Evolutionary conservation across 176 grass and related monocot genomes (phyloP).

Genomic region (Pharus latifolius): DNA sequence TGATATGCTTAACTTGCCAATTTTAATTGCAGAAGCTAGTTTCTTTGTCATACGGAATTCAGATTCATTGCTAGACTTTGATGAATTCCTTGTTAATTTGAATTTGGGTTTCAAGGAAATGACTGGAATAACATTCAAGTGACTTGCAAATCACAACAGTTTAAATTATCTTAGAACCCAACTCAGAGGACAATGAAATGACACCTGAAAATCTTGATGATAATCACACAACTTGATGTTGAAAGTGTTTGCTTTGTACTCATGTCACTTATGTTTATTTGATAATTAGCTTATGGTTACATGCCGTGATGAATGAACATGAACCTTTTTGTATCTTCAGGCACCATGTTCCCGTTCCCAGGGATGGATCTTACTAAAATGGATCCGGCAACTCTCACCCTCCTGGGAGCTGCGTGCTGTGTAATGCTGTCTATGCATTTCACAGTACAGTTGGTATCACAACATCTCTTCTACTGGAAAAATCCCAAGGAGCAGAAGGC

Average conservation of each 20-base stretch:
- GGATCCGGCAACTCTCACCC: conserved; percentile 75
- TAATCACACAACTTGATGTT: neutral
- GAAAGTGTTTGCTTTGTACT: neutral
- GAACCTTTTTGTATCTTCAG: conserved; percentile 20
- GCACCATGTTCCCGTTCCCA: conserved; percentile 38
- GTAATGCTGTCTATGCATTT: conserved; percentile 95
- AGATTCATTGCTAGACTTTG: too few species aligned
- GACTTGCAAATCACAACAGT: too few species aligned
- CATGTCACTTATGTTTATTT: neutral
- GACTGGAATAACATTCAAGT: too few species aligned
- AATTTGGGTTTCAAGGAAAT: too few species aligned
- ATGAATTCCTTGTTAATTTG: too few species aligned
- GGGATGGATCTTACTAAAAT: conserved; percentile 71
- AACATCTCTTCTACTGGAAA: conserved; percentile 99
- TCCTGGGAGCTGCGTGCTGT: conserved; percentile 76
- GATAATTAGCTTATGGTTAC: neutral
- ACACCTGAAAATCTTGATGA: neutral
- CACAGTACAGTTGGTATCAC: conserved; percentile 80
- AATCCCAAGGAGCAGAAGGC: conserved; percentile 98
- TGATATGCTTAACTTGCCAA: neutral
- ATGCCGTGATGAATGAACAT: neutral
- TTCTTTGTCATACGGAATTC: too few species aligned
- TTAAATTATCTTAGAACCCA: neutral
- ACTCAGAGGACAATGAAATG: neutral
- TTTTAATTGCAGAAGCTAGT: neutral